Conservation (phyloP, 257 asterid species). For the Salvia hispanica region DNA sequence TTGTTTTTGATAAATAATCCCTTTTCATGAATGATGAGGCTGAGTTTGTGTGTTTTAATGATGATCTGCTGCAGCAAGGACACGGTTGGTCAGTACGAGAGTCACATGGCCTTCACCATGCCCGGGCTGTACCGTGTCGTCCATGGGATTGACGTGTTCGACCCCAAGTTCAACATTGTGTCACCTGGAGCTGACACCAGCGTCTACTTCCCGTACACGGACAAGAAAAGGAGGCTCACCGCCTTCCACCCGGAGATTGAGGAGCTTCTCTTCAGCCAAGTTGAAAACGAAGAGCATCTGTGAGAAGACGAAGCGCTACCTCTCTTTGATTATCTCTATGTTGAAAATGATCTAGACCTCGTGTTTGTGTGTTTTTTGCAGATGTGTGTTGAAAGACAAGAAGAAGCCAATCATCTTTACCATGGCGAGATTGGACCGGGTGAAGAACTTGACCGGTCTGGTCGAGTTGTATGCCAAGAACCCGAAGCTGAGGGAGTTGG, state of each 20-base stretch:
- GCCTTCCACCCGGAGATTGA: constrained; percentile 75
- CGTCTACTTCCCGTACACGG: constrained; percentile 71
- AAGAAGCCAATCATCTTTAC: constrained; percentile 86
- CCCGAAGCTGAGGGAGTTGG: constrained; percentile 72
- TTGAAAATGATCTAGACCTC: too few relatives aligned
- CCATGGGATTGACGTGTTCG: constrained; percentile 89
- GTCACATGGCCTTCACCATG: constrained; percentile 96
- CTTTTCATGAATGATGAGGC: neutral
- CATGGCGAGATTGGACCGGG: constrained; percentile 92
- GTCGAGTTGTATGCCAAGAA: constrained; percentile 90
- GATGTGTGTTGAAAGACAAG: constrained; percentile 76
- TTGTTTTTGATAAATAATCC: neutral
- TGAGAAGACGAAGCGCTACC: constrained; percentile 30
- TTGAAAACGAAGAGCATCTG: constrained; percentile 87
- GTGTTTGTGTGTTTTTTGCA: neutral
- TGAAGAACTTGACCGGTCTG: constrained; percentile 85
- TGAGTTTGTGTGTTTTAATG: neutral
- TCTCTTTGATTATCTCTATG: neutral
- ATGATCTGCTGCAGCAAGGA: constrained; percentile 61
- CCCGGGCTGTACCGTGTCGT: constrained; percentile 94
- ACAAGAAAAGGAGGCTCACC: constrained; percentile 74
- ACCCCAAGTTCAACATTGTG: constrained; percentile 97
- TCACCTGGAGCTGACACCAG: constrained; percentile 89
- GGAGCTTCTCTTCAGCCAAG: constrained; percentile 75
- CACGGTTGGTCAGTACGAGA: constrained; percentile 96